Percentiles rank a stretch among this genome's conserved stretches.
Conservation (phyloP, 169 alveolate genomes). For the Neospora caninum region DNA sequence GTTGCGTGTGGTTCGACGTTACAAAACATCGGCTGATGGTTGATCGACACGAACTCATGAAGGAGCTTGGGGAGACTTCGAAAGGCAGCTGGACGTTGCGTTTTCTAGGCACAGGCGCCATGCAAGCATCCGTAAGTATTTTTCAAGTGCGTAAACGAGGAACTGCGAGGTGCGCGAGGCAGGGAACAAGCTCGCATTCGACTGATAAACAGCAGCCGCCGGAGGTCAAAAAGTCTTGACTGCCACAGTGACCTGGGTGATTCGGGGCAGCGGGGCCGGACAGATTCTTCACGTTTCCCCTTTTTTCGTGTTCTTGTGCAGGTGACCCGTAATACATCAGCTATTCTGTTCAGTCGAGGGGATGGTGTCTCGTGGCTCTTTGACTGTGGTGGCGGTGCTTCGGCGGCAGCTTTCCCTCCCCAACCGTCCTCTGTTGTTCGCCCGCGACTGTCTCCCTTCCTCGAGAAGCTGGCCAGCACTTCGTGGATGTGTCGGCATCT, state of each 20-base stretch:
- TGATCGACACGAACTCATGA: conserved; percentile 59
- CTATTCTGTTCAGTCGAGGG: conserved; percentile 56
- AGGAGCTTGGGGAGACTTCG: conserved; percentile 50
- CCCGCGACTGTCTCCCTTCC: not conserved
- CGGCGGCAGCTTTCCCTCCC: conserved; percentile 37
- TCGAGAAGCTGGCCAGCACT: not conserved
- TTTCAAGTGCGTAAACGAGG: not conserved
- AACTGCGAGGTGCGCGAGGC: too few relatives aligned
- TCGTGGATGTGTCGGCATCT: not conserved
- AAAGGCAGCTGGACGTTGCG: conserved; percentile 66
- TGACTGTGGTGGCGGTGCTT: conserved; percentile 68
- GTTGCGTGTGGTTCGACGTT: conserved; percentile 28
- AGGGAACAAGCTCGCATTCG: too few relatives aligned
- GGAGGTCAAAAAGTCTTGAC: too few relatives aligned
- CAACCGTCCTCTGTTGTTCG: not conserved
- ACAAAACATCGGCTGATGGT: conserved; percentile 55
- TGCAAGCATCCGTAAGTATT: conserved; percentile 66
- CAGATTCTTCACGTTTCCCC: too few relatives aligned
- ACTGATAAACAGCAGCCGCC: too few relatives aligned
- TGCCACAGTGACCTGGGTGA: too few relatives aligned
- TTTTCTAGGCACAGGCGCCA: conserved; percentile 65
- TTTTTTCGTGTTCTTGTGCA: not conserved
- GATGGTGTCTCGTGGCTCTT: conserved; percentile 69
- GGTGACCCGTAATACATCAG: conserved; percentile 66
- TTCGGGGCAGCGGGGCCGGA: too few relatives aligned